Conservation (phyloP, 106 monocot genomes). For the Hemerocallis citrina region DNA sequence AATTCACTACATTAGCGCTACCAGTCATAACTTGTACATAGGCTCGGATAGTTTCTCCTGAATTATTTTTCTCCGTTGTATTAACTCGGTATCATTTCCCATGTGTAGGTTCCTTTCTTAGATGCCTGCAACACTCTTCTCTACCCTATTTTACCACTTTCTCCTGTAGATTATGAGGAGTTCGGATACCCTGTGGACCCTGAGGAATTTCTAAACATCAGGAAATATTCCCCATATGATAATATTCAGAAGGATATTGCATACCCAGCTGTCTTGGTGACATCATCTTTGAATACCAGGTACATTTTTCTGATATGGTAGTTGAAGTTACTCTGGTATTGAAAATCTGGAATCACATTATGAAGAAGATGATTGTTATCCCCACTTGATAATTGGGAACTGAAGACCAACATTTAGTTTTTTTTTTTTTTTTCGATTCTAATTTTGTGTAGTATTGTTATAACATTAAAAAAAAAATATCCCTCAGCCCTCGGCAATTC, state of each 20-base stretch:
- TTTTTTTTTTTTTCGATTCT: no score
- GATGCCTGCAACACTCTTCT: slow-evolving; percentile 87
- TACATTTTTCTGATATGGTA: slow-evolving; percentile 10
- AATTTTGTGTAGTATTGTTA: no score
- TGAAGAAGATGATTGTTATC: no score
- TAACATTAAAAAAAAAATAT: no score
- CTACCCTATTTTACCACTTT: slow-evolving; percentile 68
- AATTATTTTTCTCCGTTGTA: not conserved
- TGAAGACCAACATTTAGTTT: no score
- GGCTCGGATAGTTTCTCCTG: no score
- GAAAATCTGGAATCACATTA: not conserved
- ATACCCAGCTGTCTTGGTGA: slow-evolving; percentile 85
- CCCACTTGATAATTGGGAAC: no score
- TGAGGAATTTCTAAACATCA: slow-evolving; percentile 82
- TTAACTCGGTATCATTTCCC: not conserved
- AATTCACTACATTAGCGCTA: no score
- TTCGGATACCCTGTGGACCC: slow-evolving; percentile 76
- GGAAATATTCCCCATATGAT: slow-evolving; percentile 84
- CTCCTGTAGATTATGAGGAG: slow-evolving; percentile 78
- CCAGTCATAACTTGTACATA: no score
- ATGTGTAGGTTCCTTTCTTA: slow-evolving; percentile 75
- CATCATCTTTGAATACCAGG: slow-evolving; percentile 90
- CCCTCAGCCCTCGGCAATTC: no score
- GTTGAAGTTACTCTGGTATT: not conserved
- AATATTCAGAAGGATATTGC: slow-evolving; percentile 73